Evolutionary conservation across 371 early-diverging fungal genomes (phyloP).

Genomic region (Modicella reniformis): DNA sequence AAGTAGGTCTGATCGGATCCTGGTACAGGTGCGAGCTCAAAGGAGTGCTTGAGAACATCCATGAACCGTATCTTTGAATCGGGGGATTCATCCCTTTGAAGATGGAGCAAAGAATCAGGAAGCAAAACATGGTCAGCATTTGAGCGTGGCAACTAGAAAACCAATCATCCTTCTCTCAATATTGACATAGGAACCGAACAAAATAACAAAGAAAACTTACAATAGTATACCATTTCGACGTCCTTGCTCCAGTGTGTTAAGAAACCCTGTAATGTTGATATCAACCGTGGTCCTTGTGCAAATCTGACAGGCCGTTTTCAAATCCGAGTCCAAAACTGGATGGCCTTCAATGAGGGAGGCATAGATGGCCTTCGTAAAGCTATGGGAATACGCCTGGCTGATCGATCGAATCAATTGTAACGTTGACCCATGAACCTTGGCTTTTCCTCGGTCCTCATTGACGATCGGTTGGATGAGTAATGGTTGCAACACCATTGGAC

Average conservation of each 20-base stretch:
- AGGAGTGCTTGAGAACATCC: conserved; percentile 69
- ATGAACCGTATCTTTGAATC: conserved; percentile 66
- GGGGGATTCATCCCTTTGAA: conserved; percentile 57
- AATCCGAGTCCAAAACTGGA: conserved; percentile 64
- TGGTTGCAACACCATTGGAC: conserved; percentile 22
- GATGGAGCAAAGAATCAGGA: neutral
- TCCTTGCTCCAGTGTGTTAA: conserved; percentile 74
- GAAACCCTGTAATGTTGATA: conserved; percentile 77
- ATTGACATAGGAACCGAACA: neutral
- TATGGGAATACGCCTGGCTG: conserved; percentile 61
- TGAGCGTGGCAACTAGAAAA: neutral
- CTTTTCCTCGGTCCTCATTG: conserved; percentile 47
- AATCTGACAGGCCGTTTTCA: conserved; percentile 69
- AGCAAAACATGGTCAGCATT: neutral
- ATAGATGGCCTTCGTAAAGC: conserved; percentile 73
- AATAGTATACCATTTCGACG: conserved; percentile 53
- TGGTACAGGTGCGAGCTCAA: conserved; percentile 67
- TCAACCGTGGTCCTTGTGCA: conserved; percentile 75
- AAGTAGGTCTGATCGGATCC: conserved; percentile 69
- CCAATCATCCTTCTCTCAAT: neutral
- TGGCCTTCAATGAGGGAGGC: conserved; percentile 72
- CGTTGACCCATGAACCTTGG: conserved; percentile 45
- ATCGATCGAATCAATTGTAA: conserved; percentile 43
- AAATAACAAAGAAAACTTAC: conserved; percentile 33
- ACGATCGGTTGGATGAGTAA: conserved; percentile 45